phyloP scores from a whole-genome alignment of 2,329 filamentous ascomycete species.

The Helminthosporium solani region DNA sequence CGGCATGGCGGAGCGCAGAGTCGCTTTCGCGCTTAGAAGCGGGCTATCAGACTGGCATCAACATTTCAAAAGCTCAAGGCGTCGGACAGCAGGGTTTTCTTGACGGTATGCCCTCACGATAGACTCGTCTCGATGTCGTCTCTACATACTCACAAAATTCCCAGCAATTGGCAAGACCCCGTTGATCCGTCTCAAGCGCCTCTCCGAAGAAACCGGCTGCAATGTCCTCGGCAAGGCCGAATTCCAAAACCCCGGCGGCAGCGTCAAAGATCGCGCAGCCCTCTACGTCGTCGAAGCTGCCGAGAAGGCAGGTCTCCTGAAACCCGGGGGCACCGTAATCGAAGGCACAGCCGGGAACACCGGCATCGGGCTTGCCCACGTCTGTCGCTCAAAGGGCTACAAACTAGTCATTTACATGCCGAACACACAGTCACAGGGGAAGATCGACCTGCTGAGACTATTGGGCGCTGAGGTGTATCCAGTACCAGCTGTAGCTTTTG shows the following conservation, averaged over 20 bases:
- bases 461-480: constrained; percentile 95
- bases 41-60: constrained; percentile 62
- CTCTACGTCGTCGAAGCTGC: constrained; percentile 93
- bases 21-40: constrained; percentile 49
- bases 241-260: constrained; percentile 97
- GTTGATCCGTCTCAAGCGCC: constrained; percentile 81
- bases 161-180: constrained; percentile 96
- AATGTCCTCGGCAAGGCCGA: constrained; percentile 95
- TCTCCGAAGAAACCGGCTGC: constrained; percentile 90
- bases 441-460: constrained; percentile 88
- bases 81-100: constrained; percentile 72
- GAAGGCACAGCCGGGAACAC: constrained; percentile 98
- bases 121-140: no score
- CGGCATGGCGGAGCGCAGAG: constrained; percentile 57
- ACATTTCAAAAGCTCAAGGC: constrained; percentile 77
- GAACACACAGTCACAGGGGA: constrained; percentile 96
- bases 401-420: constrained; percentile 99
- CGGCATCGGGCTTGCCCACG: constrained; percentile 94
- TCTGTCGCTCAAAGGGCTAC: constrained; percentile 90
- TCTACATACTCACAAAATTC: no score
- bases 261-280: constrained; percentile 93
- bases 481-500: constrained; percentile 92
- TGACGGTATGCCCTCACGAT: constrained; percentile 84
- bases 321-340: constrained; percentile 87
- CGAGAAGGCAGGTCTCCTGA: constrained; percentile 80